Conservation (phyloP, 108 stramenopile species). For the Fragilaria radians region DNA sequence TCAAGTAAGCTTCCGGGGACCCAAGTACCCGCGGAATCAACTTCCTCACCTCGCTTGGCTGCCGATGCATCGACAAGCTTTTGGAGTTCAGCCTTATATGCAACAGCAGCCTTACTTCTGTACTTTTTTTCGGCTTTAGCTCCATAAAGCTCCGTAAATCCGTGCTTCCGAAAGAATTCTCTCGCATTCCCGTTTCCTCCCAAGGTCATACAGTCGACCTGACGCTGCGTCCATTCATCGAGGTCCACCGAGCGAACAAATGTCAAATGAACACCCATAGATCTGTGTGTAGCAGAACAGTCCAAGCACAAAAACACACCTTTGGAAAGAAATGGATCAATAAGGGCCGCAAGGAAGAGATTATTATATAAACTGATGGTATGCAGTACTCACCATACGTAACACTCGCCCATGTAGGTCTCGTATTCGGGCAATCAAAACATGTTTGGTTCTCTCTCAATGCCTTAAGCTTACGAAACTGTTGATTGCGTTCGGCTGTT, state of each 20-base stretch:
- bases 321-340: too few species aligned
- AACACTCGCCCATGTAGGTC: constrained; percentile 91
- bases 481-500: constrained; percentile 67
- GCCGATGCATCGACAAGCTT: constrained; percentile 57
- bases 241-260: constrained; percentile 87
- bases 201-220: constrained; percentile 87
- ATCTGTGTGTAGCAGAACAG: constrained; percentile 86
- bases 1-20: constrained; percentile 30
- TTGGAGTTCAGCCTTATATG: constrained; percentile 65
- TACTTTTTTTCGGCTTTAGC: constrained; percentile 84
- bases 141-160: constrained; percentile 65
- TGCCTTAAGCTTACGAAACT: constrained; percentile 85
- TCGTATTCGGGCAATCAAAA: constrained; percentile 91
- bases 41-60: constrained; percentile 56
- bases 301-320: constrained; percentile 91
- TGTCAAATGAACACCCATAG: constrained; percentile 86
- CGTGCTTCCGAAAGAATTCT: constrained; percentile 79
- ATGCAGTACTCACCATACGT: constrained; percentile 58
- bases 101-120: constrained; percentile 64
- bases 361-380: not conserved
- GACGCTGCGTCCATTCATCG: constrained; percentile 92
- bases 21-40: constrained; percentile 2
- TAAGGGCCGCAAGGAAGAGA: not conserved
- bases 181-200: constrained; percentile 85
- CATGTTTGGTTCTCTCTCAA: constrained; percentile 71